Evolutionary conservation across 176 grass and related monocot genomes (phyloP), one percentile per base, ranked within the genome.

Genomic region (Triticum dicoccoides): DNA sequence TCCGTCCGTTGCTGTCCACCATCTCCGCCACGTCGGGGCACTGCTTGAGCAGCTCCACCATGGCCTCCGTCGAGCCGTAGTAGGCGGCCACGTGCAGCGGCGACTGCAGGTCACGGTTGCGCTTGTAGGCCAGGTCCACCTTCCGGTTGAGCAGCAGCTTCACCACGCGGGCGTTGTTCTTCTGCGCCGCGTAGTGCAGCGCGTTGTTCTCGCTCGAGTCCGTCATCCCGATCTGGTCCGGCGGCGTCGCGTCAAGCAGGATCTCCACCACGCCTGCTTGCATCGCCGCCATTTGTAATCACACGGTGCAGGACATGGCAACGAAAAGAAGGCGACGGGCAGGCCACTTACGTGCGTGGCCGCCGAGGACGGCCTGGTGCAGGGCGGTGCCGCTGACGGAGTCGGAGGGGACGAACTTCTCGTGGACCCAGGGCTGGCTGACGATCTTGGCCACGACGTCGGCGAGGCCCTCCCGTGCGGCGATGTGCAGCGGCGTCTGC

Each of bases 171-270:
- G 44, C 49, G 68, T 88, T 81, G 87, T 91, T 78, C 68, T 89
- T 91, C 33, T 93, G 91, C 47, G 89, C 89, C 1, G 91, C 94
- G 88, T 93, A 93, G 80, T 95, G 94, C 78, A 95, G 87, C 34
- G 84, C 91, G 77, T 77, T 93, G 82, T 89, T 89, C 13, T 81
- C 89, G 2, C 17, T 18, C 38, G 84, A 61, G 34, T 93, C 94
- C 1, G 71, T 61, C n/a, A 42, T 64, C 17, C 89, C 85, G 59
- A 84, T 76, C 68, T 87, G 24, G 32, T 90, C 49, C 3, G 84
- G 79, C 0, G 17, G 14, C n/a, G 63, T 78, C 58, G n/a, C 29
- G 4, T 65, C 9, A n/a, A 96, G 77, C 56, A 97, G 62, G 37
- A 88, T 92, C 76, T 89, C 91, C 80, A 90, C 83, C 59, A 92